phyloP scores from a whole-genome alignment of 768 basidiomycete species.

The Serpula lacrymans region DNA sequence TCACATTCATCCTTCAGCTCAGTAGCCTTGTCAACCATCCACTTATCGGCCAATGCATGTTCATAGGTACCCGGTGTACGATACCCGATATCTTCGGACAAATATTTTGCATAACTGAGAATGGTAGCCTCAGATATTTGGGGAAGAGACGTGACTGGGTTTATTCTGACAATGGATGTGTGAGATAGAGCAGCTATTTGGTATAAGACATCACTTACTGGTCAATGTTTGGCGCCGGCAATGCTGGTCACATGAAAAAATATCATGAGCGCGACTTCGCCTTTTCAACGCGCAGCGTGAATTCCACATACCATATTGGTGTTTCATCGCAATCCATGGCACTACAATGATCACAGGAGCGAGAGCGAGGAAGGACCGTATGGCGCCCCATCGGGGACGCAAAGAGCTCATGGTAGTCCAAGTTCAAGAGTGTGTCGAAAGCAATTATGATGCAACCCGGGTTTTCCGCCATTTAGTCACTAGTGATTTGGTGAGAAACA shows the following conservation, averaged over 20 bases:
- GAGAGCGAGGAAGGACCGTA: constrained; percentile 53
- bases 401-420: constrained; percentile 17
- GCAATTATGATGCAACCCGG: no score
- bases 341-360: constrained; percentile 51
- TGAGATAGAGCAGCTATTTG: not conserved
- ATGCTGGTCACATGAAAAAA: constrained; percentile 32
- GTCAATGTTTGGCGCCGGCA: constrained; percentile 53
- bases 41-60: constrained; percentile 80
- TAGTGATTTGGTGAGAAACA: no score
- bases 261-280: constrained; percentile 6
- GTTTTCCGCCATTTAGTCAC: no score
- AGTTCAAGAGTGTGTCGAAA: no score
- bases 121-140: constrained; percentile 73
- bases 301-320: constrained; percentile 47
- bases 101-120: constrained; percentile 55
- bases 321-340: constrained; percentile 44
- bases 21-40: constrained; percentile 70
- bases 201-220: constrained; percentile 35
- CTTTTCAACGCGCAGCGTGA: not conserved
- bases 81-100: constrained; percentile 87
- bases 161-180: constrained; percentile 21
- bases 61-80: constrained; percentile 89
- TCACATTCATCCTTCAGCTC: constrained; percentile 63
- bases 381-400: constrained; percentile 48
- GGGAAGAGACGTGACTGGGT: constrained; percentile 56